Evolutionary conservation across 1,139 yeast genomes (phyloP).

Genomic region (Scheffersomyces segobiensis): DNA sequence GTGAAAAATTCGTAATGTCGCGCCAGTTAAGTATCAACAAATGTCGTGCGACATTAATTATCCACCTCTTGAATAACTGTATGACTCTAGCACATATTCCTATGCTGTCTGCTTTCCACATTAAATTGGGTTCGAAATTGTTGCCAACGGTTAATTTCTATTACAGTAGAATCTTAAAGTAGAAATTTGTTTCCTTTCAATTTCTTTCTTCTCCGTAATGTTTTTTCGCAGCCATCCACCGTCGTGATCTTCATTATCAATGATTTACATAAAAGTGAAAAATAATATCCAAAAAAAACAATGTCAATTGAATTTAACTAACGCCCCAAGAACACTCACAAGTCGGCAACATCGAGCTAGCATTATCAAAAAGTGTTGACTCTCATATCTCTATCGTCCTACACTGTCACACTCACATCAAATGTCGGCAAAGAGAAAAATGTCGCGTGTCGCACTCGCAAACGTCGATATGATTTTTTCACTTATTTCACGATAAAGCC

Average conservation of each 20-base stretch:
- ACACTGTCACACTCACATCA: not conserved
- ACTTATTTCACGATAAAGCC: not conserved
- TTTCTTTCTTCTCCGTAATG: not conserved
- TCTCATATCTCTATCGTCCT: not conserved
- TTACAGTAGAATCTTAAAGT: too few species aligned
- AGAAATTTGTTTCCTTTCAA: too few species aligned
- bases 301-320: too few species aligned
- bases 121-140: too few species aligned
- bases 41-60: not conserved
- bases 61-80: not conserved
- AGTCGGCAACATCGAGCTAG: too few species aligned
- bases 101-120: not conserved
- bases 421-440: not conserved
- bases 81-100: not conserved
- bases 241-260: not conserved
- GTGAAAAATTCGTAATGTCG: not conserved
- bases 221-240: not conserved
- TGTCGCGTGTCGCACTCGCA: not conserved
- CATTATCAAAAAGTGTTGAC: too few species aligned
- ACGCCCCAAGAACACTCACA: too few species aligned
- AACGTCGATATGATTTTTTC: not conserved
- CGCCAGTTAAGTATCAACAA: not conserved
- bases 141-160: not conserved
- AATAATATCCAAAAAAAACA: too few species aligned
- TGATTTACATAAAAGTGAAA: too few species aligned